A percentile compares a stretch with the other conserved stretches of the same genome.
Evolutionary conservation across 495 filamentous ascomycete genomes (phyloP).

Genomic region (Xylaria intraflava): DNA sequence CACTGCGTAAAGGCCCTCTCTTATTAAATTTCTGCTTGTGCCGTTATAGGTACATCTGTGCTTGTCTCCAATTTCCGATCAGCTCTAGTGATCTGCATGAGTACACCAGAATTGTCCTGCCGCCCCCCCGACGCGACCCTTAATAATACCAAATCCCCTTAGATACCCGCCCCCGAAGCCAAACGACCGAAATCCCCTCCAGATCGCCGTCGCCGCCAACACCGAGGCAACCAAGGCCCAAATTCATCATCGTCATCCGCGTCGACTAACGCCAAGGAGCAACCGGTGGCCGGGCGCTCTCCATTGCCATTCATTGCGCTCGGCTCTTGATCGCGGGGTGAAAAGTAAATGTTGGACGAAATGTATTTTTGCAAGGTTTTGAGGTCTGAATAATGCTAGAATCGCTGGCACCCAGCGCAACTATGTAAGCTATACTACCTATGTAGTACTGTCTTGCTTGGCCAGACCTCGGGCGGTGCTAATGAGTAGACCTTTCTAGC

Average conservation of each 20-base stretch:
- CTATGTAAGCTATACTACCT: constrained; percentile 14
- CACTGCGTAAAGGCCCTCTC: neutral
- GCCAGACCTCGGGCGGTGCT: constrained; percentile 1
- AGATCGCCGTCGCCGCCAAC: neutral
- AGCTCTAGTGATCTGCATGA: neutral
- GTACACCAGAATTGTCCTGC: neutral
- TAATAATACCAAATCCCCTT: neutral
- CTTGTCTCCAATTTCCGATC: neutral
- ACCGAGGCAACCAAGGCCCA: neutral
- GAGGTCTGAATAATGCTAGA: constrained; percentile 19
- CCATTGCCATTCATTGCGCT: neutral
- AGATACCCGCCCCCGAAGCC: too few relatives aligned
- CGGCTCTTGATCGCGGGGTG: neutral
- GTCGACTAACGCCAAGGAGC: neutral
- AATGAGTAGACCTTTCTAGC: constrained; percentile 11
- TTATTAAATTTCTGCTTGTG: neutral
- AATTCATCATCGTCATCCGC: neutral
- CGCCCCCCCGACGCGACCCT: neutral
- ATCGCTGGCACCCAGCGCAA: constrained; percentile 13
- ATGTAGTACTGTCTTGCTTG: neutral
- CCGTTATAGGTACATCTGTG: neutral
- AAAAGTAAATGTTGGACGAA: neutral
- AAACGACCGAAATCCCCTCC: neutral
- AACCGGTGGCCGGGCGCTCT: neutral
- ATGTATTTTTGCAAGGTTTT: constrained; percentile 6